These are phyloP conservation scores for Taphrina confusa DNA, from an alignment of 1,139 yeast genomes.

Conservation along the genomic window DNA sequence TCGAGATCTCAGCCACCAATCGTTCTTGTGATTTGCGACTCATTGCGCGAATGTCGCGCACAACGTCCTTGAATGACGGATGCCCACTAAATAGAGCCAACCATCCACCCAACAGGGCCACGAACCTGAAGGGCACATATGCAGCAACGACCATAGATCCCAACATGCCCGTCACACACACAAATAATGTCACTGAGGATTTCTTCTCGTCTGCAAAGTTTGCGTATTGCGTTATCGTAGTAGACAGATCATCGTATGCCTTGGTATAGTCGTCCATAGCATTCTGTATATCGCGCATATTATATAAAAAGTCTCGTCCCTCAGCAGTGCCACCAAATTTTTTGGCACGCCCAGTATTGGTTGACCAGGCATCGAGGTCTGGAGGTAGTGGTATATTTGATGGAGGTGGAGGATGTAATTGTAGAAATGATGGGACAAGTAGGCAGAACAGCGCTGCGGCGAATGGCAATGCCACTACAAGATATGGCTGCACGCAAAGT, in stretches of 20 bases:
- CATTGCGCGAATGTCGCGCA: constrained; percentile 5
- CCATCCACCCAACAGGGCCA: constrained; percentile 25
- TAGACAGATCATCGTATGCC: constrained; percentile 38
- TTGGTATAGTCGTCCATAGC: constrained; percentile 41
- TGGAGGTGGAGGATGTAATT: constrained; percentile 63
- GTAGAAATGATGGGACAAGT: constrained; percentile 69
- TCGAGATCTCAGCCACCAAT: constrained; percentile 1
- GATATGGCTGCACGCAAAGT: constrained; percentile 63
- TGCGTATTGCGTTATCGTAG: constrained; percentile 37
- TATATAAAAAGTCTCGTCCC: constrained; percentile 44
- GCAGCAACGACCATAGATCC: constrained; percentile 11
- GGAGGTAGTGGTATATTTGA: constrained; percentile 37
- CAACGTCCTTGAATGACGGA: constrained; percentile 22
- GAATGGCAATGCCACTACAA: constrained; percentile 66
- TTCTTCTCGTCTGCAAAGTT: constrained; percentile 33
- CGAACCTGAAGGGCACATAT: constrained; percentile 23
- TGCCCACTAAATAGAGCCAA: constrained; percentile 23
- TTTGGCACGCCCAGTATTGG: constrained; percentile 27
- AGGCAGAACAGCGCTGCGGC: constrained; percentile 58
- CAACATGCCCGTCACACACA: constrained; percentile 7
- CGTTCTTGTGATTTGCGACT: constrained; percentile 7
- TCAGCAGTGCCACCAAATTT: constrained; percentile 31
- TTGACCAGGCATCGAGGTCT: constrained; percentile 31
- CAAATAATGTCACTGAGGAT: constrained; percentile 19
- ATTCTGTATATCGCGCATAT: constrained; percentile 51